Evolutionary conservation across 352 stramenopile genomes (phyloP).

Genomic region (Pythium grandisporangium): DNA sequence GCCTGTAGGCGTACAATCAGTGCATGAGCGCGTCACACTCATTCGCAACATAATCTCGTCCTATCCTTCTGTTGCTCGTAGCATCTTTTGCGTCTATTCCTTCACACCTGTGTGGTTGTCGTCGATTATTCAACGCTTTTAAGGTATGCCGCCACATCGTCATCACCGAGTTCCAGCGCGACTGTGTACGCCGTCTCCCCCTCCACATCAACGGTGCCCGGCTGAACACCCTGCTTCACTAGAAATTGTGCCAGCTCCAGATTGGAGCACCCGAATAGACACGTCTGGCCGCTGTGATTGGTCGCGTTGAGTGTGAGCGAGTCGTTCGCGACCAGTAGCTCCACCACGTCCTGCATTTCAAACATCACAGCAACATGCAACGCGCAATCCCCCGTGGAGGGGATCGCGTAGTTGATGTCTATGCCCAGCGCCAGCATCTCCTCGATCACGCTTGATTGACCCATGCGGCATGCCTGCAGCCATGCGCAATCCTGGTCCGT

Average conservation of each 20-base stretch:
- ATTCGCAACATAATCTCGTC: too few relatives aligned
- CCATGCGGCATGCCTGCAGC: conserved; percentile 68
- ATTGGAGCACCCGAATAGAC: conserved; percentile 74
- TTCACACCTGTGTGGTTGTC: too few relatives aligned
- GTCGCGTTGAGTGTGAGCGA: conserved; percentile 52
- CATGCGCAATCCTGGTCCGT: conserved; percentile 64
- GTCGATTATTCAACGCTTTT: too few relatives aligned
- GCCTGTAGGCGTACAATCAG: too few relatives aligned
- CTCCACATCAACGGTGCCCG: conserved; percentile 48
- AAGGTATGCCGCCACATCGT: conserved; percentile 60
- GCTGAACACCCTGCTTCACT: conserved; percentile 53
- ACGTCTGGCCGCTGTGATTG: conserved; percentile 68
- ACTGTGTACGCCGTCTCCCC: conserved; percentile 64
- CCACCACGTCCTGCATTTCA: conserved; percentile 75
- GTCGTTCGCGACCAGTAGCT: conserved; percentile 43
- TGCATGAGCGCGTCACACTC: too few relatives aligned
- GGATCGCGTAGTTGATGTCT: conserved; percentile 62
- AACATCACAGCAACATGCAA: conserved; percentile 80
- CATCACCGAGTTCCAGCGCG: conserved; percentile 61
- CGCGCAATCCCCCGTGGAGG: conserved; percentile 51
- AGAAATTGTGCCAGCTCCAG: conserved; percentile 57
- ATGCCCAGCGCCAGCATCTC: conserved; percentile 65
- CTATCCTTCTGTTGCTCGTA: too few relatives aligned
- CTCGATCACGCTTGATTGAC: conserved; percentile 57
- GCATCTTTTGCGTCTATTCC: too few relatives aligned